phyloP scores from a whole-genome alignment of 2,329 filamentous ascomycete species.

The Cadophora malorum region DNA sequence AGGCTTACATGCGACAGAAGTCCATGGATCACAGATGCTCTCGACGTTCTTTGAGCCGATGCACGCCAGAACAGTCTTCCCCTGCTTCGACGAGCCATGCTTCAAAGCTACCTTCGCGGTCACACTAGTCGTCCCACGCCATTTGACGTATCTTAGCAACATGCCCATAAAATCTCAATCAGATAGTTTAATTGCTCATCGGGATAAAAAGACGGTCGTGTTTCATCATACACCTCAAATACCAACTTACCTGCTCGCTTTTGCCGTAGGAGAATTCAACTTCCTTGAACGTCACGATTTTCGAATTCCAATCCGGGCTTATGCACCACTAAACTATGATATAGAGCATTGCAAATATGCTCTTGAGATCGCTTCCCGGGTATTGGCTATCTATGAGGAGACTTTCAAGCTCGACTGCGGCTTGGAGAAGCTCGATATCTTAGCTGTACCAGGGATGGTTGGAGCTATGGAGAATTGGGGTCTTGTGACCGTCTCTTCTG shows the following conservation, averaged over 20 bases:
- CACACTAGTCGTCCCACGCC: slow-evolving; percentile 68
- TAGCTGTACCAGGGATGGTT: slow-evolving; percentile 72
- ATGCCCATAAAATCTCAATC: slow-evolving; percentile 57
- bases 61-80: slow-evolving; percentile 69
- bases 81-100: slow-evolving; percentile 76
- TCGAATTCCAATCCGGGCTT: slow-evolving; percentile 72
- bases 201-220: slow-evolving; percentile 69
- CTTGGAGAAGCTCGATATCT: slow-evolving; percentile 78
- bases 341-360: slow-evolving; percentile 27
- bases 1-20: slow-evolving; percentile 70
- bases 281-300: slow-evolving; percentile 72
- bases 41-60: slow-evolving; percentile 77
- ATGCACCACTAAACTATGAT: slow-evolving; percentile 55
- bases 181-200: not conserved
- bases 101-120: slow-evolving; percentile 73
- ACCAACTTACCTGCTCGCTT: slow-evolving; percentile 75
- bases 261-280: slow-evolving; percentile 73
- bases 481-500: slow-evolving; percentile 70
- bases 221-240: slow-evolving; percentile 73
- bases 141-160: slow-evolving; percentile 72
- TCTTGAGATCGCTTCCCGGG: slow-evolving; percentile 68
- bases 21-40: slow-evolving; percentile 67
- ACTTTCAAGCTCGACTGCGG: slow-evolving; percentile 71
- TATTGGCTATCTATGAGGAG: slow-evolving; percentile 73
- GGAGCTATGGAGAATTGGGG: slow-evolving; percentile 82